Conservation (phyloP, 2,329 filamentous ascomycete genomes). For the Neofusicoccum laricinum region DNA sequence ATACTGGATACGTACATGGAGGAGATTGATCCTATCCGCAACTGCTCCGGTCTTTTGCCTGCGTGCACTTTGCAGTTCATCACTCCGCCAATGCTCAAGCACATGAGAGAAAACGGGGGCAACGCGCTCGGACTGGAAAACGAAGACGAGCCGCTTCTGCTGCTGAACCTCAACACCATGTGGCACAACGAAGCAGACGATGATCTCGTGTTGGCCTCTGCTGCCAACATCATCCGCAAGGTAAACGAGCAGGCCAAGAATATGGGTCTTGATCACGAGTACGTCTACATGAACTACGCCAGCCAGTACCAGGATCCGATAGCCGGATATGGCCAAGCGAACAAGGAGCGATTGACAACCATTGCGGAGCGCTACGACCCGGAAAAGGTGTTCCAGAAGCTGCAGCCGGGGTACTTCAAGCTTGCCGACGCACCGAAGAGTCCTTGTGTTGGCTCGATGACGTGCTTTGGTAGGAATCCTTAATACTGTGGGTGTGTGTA, state of each 20-base stretch:
- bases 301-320: conserved; percentile 43
- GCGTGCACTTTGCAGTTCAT: conserved; percentile 28
- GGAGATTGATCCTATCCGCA: conserved; percentile 21
- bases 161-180: conserved; percentile 22
- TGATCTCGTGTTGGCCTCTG: conserved; percentile 22
- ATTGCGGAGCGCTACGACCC: conserved; percentile 43
- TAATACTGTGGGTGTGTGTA: neutral
- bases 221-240: conserved; percentile 21
- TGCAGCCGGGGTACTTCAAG: conserved; percentile 46
- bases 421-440: conserved; percentile 24
- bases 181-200: conserved; percentile 28
- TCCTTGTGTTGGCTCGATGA: neutral
- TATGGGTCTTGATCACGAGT: conserved; percentile 30
- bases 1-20: conserved; percentile 26
- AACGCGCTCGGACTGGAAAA: conserved; percentile 30
- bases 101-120: conserved; percentile 25
- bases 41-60: conserved; percentile 22
- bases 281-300: conserved; percentile 50
- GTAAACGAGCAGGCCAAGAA: conserved; percentile 17
- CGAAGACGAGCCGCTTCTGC: conserved; percentile 23
- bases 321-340: conserved; percentile 41
- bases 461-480: neutral
- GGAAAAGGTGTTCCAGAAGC: conserved; percentile 36
- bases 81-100: conserved; percentile 23
- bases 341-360: conserved; percentile 30